Evolutionary conservation across 2,329 filamentous ascomycete genomes (phyloP), one percentile per base, ranked within the genome.

Genomic region (Fusarium virguliforme): DNA sequence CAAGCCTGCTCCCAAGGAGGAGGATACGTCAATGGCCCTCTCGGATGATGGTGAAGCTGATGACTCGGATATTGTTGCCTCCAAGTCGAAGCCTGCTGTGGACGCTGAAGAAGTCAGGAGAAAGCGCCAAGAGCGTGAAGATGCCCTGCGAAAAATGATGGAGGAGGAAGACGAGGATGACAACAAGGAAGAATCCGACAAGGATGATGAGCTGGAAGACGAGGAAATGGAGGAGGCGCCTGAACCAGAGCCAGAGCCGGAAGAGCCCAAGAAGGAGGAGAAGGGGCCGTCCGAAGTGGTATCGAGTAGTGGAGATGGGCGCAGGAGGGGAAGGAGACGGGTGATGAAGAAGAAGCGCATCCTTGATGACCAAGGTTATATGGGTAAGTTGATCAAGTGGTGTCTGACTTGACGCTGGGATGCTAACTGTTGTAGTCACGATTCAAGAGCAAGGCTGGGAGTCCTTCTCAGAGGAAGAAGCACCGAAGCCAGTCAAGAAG

Each of bases 401-500:
- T 18, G 18, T 4, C 8, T 9, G 12, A 6, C 1, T 18, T 35
- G 13, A 28, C 18, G n/a, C 2, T 26, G 6, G 30, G 15, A 51
- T 62, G 54, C 70, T 74, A 73, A 75, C 51, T 12, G 18, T 26
- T 38, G 12, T 46, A 96, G 95, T 97, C 34, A 97, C 94, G 2
- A 92, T 91, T 72, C 93, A 97, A 81, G 94, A 97, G 77, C 83
- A 88, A 0, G 91, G 87, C 0, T 98, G 95, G 95, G 95, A 98
- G 79, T 95, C 92, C 0, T 97, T 97, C 83, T 97, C 94, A 0
- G 95, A 98, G 79, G 94, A 97, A 70, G 94, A 97, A 72, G 88
- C 90, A 24, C 85, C 83, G 8, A 80, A 83, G 6, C 75, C 82
- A 1, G 73, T 78, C 65, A 89, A 89, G 77, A 90, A 89, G 76